Conservation (phyloP, 257 asterid genomes). For the Orobanche coerulescens region DNA sequence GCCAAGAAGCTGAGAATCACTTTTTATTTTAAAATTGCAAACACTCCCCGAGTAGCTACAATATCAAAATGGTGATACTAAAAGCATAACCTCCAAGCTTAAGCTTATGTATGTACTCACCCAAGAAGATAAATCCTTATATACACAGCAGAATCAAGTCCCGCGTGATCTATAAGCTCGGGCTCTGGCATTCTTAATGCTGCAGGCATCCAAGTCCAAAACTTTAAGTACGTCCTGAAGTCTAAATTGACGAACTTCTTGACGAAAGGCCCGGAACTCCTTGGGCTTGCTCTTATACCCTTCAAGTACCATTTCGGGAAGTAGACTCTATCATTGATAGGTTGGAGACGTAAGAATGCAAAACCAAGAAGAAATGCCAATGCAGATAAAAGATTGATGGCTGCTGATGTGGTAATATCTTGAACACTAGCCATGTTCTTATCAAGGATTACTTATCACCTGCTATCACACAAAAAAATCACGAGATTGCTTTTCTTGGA, state of each 20-base stretch:
- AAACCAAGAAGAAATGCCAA: slow-evolving; percentile 74
- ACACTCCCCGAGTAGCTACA: too few relatives aligned
- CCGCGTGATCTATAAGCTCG: slow-evolving; percentile 87
- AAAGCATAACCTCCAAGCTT: too few relatives aligned
- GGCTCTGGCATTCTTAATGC: slow-evolving; percentile 94
- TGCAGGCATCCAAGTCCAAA: slow-evolving; percentile 97
- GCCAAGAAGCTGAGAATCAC: too few relatives aligned
- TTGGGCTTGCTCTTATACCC: slow-evolving; percentile 84
- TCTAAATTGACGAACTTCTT: slow-evolving; percentile 63
- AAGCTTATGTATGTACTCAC: slow-evolving; percentile 49
- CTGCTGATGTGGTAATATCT: slow-evolving; percentile 62
- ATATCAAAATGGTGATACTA: too few relatives aligned
- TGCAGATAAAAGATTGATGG: slow-evolving; percentile 75
- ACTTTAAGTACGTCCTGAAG: slow-evolving; percentile 50
- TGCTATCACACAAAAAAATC: neutral
- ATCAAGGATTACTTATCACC: slow-evolving; percentile 29
- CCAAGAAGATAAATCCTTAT: slow-evolving; percentile 89
- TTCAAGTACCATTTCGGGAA: slow-evolving; percentile 93
- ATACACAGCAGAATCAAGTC: slow-evolving; percentile 91
- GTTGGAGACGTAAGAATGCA: slow-evolving; percentile 84
- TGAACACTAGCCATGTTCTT: slow-evolving; percentile 65
- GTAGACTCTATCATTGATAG: slow-evolving; percentile 78
- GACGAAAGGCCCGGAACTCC: slow-evolving; percentile 51
- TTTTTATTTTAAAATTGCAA: too few relatives aligned
- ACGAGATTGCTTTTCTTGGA: neutral